Conservation (phyloP, 345 rosid species). For the Bruguiera gymnorhiza region DNA sequence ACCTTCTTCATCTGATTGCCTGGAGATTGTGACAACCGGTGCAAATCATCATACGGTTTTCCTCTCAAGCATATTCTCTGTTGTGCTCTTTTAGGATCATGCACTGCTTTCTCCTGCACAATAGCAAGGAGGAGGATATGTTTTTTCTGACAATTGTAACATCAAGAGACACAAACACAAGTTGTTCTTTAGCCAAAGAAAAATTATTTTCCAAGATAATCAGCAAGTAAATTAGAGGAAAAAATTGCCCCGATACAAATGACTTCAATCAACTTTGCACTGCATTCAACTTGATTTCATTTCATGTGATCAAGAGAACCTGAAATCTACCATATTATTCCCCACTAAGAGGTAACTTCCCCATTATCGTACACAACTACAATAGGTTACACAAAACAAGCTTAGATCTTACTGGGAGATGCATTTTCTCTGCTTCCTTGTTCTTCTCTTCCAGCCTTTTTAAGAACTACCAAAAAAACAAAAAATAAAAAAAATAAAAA, state of each 20-base stretch:
- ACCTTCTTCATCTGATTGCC: constrained; percentile 27
- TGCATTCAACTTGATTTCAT: too few species aligned
- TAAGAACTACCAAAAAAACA: constrained; percentile 40
- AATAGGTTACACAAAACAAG: constrained; percentile 17
- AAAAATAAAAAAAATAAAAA: constrained; percentile 8
- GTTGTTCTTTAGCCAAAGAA: not conserved
- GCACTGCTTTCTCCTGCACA: constrained; percentile 33
- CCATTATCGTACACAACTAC: not conserved
- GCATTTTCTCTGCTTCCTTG: constrained; percentile 39
- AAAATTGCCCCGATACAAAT: too few species aligned
- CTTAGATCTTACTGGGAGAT: constrained; percentile 37
- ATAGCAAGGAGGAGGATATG: not conserved
- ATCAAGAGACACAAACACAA: not conserved
- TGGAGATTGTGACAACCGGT: constrained; percentile 11
- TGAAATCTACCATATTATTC: not conserved
- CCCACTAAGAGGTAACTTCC: not conserved
- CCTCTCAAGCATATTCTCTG: constrained; percentile 28
- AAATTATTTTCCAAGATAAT: not conserved
- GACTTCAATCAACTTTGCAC: too few species aligned
- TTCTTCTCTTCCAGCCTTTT: constrained; percentile 65
- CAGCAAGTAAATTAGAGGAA: not conserved
- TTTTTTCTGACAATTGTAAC: not conserved
- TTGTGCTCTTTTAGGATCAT: constrained; percentile 17
- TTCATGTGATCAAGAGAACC: not conserved
- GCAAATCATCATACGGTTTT: constrained; percentile 16